These are phyloP conservation scores for Gonapodya sp. DNA, from an alignment of 192 early-diverging fungal species.

Conservation along the genomic window DNA sequence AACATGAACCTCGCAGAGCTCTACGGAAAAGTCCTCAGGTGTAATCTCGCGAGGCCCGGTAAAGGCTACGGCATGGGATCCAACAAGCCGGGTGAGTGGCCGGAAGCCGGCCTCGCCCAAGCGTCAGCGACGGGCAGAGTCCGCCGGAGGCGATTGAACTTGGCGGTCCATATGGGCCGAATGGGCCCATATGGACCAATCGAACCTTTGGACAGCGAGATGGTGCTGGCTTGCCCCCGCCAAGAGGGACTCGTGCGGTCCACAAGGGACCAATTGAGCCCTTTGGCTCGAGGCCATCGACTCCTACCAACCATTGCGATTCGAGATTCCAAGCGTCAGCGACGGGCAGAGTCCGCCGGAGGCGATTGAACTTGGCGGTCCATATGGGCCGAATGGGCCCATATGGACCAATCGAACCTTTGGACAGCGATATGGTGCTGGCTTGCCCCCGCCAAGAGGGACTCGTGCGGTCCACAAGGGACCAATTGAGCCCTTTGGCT, in stretches of 20 bases:
- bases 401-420: too few species aligned
- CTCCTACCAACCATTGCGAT: slow-evolving; percentile 31
- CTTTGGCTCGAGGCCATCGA: slow-evolving; percentile 20
- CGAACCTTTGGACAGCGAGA: too few species aligned
- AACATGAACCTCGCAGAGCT: slow-evolving; percentile 91
- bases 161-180: too few species aligned
- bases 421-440: slow-evolving; percentile 11
- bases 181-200: too few species aligned
- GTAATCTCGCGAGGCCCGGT: slow-evolving; percentile 66
- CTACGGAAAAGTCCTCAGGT: slow-evolving; percentile 80
- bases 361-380: too few species aligned
- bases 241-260: too few species aligned
- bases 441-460: background rate
- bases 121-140: too few species aligned
- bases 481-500: background rate
- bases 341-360: too few species aligned
- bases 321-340: slow-evolving; percentile 25
- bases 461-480: too few species aligned
- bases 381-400: too few species aligned
- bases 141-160: too few species aligned
- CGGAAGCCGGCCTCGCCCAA: too few species aligned
- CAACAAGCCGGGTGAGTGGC: slow-evolving; percentile 29
- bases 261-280: background rate
- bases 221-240: slow-evolving; percentile 5
- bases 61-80: slow-evolving; percentile 28